phyloP scores from a whole-genome alignment of 495 filamentous ascomycete species.

The Staphylotrichum longicolle region DNA sequence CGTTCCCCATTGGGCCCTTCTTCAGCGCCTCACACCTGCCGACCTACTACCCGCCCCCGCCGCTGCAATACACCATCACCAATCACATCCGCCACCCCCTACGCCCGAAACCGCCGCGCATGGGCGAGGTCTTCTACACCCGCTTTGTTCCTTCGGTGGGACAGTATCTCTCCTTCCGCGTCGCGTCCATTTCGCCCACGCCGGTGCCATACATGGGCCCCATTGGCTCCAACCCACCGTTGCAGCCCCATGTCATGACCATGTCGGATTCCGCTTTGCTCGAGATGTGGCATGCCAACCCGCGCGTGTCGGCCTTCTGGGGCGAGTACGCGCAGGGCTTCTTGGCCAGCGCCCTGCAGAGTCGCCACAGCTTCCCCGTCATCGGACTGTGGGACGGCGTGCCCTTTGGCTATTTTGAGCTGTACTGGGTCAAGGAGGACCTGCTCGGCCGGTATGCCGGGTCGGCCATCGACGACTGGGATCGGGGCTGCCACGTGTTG shows the following conservation, averaged over 20 bases:
- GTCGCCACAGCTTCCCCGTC: conserved; percentile 77
- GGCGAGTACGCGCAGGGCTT: conserved; percentile 67
- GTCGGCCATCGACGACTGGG: conserved; percentile 67
- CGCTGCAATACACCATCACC: conserved; percentile 76
- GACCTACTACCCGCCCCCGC: conserved; percentile 84
- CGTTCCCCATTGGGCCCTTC: conserved; percentile 61
- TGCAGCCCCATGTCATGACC: conserved; percentile 29
- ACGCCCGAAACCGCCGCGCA: conserved; percentile 81
- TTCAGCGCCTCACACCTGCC: conserved; percentile 76
- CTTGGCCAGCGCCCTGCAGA: conserved; percentile 60
- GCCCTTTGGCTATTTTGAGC: conserved; percentile 95
- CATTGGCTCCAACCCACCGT: conserved; percentile 38
- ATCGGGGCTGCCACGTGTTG: conserved; percentile 82
- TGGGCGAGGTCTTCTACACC: conserved; percentile 85
- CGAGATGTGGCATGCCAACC: conserved; percentile 86
- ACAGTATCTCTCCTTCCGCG: conserved; percentile 86
- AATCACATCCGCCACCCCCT: conserved; percentile 80
- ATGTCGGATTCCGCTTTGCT: conserved; percentile 71
- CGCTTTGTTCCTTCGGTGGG: conserved; percentile 78
- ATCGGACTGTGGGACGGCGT: conserved; percentile 94
- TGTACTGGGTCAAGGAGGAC: conserved; percentile 99
- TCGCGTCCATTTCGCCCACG: conserved; percentile 59
- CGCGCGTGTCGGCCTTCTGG: conserved; percentile 82
- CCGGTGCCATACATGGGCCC: conserved; percentile 57
- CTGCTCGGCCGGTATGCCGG: conserved; percentile 64